phyloP scores from a whole-genome alignment of 768 basidiomycete species.

The Russula emetica region DNA sequence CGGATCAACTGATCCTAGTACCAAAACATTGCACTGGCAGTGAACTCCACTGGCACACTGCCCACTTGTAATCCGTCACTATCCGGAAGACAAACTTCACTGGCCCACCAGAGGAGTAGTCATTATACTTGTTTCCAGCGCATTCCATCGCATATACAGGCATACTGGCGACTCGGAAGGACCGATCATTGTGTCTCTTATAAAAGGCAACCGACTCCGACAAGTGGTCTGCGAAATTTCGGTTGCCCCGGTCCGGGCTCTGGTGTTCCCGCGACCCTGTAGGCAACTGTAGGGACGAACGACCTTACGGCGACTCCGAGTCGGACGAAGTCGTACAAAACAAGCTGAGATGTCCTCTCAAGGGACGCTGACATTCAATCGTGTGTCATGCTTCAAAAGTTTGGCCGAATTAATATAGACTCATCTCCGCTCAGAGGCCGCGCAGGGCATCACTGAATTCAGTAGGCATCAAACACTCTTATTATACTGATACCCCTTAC shows the following conservation, averaged over 20 bases:
- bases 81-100: not conserved
- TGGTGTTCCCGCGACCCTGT: no score
- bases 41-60: constrained; percentile 1
- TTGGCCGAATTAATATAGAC: not conserved
- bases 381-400: constrained; percentile 26
- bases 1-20: not conserved
- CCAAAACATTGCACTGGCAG: not conserved
- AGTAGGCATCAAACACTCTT: constrained; percentile 42
- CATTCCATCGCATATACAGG: not conserved
- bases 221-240: not conserved
- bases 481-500: not conserved
- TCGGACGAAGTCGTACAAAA: not conserved
- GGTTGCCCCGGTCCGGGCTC: constrained; percentile 13
- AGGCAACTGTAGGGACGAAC: no score
- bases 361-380: constrained; percentile 35
- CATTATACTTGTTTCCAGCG: not conserved
- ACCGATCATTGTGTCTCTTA: not conserved
- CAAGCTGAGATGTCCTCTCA: constrained; percentile 16
- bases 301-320: no score
- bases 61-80: not conserved
- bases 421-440: constrained; percentile 46
- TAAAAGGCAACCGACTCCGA: not conserved
- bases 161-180: not conserved
- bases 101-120: not conserved
- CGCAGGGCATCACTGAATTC: constrained; percentile 65